These are phyloP conservation scores for Pyrenophora teres DNA, from an alignment of 2,329 filamentous ascomycete species.

Conservation along the genomic window DNA sequence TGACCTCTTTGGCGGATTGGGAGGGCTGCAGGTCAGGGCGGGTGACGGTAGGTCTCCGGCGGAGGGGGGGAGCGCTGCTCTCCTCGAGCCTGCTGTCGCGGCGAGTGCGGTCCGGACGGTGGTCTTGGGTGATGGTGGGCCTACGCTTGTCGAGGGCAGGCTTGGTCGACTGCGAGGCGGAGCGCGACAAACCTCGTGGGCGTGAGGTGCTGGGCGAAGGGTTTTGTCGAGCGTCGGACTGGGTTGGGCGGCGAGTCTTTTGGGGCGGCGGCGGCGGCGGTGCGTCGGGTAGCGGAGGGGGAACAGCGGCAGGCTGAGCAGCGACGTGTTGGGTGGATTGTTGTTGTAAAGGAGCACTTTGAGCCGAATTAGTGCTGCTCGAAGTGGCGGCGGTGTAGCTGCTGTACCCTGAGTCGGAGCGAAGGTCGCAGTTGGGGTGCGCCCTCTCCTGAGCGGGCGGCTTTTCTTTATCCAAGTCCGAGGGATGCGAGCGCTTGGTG, in stretches of 20 bases:
- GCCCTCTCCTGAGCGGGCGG: conserved; percentile 29
- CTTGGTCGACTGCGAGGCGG: conserved; percentile 31
- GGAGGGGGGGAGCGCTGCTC: conserved; percentile 40
- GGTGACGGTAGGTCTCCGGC: conserved; percentile 19
- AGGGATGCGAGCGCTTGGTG: conserved; percentile 53
- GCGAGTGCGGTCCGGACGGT: conserved; percentile 11
- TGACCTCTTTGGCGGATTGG: conserved; percentile 38
- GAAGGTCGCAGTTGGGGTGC: conserved; percentile 51
- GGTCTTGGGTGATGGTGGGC: conserved; percentile 18
- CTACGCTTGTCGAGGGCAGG: conserved; percentile 20
- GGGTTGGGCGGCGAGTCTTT: conserved; percentile 25
- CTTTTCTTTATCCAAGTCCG: conserved; percentile 42
- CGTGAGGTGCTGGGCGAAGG: conserved; percentile 20
- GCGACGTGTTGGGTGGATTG: conserved; percentile 33
- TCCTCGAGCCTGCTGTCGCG: conserved; percentile 26
- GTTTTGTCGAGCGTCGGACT: conserved; percentile 17
- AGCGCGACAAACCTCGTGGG: conserved; percentile 29
- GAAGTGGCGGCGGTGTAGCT: conserved; percentile 61
- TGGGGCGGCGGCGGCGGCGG: conserved; percentile 4
- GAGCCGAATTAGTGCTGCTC: conserved; percentile 58
- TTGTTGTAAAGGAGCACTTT: conserved; percentile 43
- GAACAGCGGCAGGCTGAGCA: neutral
- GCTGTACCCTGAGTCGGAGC: conserved; percentile 67
- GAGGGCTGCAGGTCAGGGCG: conserved; percentile 22
- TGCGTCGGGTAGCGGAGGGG: conserved; percentile 16